Percentiles rank a stretch among this genome's conserved stretches.
phyloP scores from a whole-genome alignment of 495 filamentous ascomycete species.

The Astrocystis sublimbata region DNA sequence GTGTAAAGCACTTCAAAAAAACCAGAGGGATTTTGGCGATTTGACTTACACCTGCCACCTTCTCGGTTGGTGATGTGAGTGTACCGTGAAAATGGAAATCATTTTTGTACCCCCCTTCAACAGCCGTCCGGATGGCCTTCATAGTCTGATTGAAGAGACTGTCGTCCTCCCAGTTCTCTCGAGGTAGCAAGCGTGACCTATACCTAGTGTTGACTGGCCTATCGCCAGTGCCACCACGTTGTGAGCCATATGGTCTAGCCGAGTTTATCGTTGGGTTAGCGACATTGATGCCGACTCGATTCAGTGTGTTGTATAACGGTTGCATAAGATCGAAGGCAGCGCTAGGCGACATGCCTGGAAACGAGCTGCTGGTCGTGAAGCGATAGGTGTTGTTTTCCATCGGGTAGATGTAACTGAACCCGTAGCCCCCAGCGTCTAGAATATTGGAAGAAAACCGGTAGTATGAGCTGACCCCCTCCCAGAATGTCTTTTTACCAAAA shows the following conservation, averaged over 20 bases:
- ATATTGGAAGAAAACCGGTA: constrained; percentile 41
- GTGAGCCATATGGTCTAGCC: constrained; percentile 19
- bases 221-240: constrained; percentile 33
- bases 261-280: constrained; percentile 24
- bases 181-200: constrained; percentile 55
- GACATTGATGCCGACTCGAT: constrained; percentile 34
- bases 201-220: constrained; percentile 28
- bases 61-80: constrained; percentile 34
- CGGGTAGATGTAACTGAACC: constrained; percentile 44
- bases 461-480: constrained; percentile 45
- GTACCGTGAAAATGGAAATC: constrained; percentile 49
- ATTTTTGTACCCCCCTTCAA: constrained; percentile 45
- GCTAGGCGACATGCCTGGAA: constrained; percentile 25
- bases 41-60: constrained; percentile 29
- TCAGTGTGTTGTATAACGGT: constrained; percentile 36
- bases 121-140: constrained; percentile 48
- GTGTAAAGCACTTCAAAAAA: too few relatives aligned
- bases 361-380: constrained; percentile 34
- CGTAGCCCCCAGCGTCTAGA: constrained; percentile 46
- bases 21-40: too few relatives aligned
- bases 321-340: constrained; percentile 29
- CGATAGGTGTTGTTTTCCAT: constrained; percentile 25
- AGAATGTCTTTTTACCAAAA: too few relatives aligned
- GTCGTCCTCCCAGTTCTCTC: constrained; percentile 45
- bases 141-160: constrained; percentile 48